Evolutionary conservation across 352 stramenopile genomes (phyloP).

Genomic region (Pilasporangium apinafurcum): DNA sequence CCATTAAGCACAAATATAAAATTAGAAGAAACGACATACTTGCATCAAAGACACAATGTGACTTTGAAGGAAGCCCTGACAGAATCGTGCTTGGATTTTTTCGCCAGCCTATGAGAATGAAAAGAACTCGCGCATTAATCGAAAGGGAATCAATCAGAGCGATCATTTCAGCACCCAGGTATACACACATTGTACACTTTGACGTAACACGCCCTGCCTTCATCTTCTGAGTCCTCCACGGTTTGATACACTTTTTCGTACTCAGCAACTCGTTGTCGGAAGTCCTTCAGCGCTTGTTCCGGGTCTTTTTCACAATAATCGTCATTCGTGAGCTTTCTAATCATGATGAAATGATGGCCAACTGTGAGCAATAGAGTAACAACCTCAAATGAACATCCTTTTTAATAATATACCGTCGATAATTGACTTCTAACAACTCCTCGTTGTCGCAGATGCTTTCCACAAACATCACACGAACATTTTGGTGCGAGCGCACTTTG

Average conservation of each 20-base stretch:
- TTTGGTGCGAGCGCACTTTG: conserved; percentile 50
- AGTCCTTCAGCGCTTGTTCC: conserved; percentile 85
- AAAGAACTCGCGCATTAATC: not conserved
- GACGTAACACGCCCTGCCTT: conserved; percentile 83
- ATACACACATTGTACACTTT: conserved; percentile 87
- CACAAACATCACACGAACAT: conserved; percentile 90
- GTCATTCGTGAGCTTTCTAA: conserved; percentile 74
- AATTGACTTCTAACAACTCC: conserved; percentile 91
- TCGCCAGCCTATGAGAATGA: conserved; percentile 73
- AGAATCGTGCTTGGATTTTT: conserved; percentile 87
- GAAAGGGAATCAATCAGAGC: not conserved
- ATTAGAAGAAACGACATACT: conserved; percentile 2
- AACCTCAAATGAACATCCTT: conserved; percentile 3
- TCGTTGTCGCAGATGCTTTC: conserved; percentile 94
- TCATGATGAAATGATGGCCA: no score
- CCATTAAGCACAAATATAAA: no score
- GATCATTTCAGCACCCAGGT: no score
- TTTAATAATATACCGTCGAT: conserved; percentile 44
- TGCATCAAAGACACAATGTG: conserved; percentile 81
- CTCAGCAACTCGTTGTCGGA: conserved; percentile 83
- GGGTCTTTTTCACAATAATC: conserved; percentile 87
- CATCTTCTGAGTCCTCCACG: conserved; percentile 81
- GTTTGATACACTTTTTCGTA: conserved; percentile 93
- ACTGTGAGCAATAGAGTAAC: conserved; percentile 5
- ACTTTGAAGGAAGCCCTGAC: conserved; percentile 81